Evolutionary conservation across 495 filamentous ascomycete species (phyloP), one percentile per base, ranked within the genome.

Genomic region (Choiromyces venosus): DNA sequence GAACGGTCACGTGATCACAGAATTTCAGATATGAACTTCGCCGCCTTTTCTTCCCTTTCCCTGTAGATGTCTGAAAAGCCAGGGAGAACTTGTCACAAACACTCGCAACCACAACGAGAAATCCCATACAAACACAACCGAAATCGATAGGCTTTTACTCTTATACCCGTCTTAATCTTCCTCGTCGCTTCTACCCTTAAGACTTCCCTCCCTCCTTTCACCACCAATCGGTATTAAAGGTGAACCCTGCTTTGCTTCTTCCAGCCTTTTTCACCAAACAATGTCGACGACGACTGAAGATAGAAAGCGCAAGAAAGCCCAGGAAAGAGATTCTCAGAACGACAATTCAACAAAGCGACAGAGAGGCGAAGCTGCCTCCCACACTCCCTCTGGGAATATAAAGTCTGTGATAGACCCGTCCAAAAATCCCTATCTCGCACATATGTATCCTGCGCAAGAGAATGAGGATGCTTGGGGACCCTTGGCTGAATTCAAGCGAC

Each of bases 401-500:
- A 80, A 80, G 44, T 16, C 69, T 56, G 75, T 75, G 37, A 46
- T 80, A 36, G 78, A 80, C 66, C 79, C 79, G 33, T 65, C 78
- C 10, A 66, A 81, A 70, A 98, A 97, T 79, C 91, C 91, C 3
- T 98, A 99, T 82, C 88, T 98, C 67, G 93, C 93, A 67, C 96
- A 99, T 81, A 91, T 91, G 88, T 91, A 93, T 82, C 73, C 80
- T 64, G 79, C 83, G 29, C 79, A 76, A 66, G 77, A 78, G 18
- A 78, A 81, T 40, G 82, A 82, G 70, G 82, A 83, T 78, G 35
- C 80, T 72, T 78, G 79, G 70, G 83, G 83, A 35, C 86, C 87
- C 65, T 86, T 93, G 79, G 86, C 87, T 65, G 84, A 86, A 42
- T 88, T 97, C 79, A 87, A 89, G 82, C 88, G 92, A 69, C 93